Conservation (phyloP, 306 rosid genomes). For the Cicer bijugum region DNA sequence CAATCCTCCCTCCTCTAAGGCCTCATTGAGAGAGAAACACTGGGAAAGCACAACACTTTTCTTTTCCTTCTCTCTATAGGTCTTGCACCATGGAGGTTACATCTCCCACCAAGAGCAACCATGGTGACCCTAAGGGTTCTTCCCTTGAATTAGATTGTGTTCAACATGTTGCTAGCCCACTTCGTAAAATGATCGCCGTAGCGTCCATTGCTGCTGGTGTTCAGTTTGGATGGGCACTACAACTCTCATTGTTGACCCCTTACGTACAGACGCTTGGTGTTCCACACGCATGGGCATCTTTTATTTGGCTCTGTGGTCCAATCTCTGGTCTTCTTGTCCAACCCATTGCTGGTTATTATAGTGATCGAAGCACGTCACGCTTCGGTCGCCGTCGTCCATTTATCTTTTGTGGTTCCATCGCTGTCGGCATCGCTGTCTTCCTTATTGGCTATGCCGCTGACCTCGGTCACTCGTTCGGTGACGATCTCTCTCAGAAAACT, state of each 20-base stretch:
- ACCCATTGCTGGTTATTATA: constrained; percentile 72
- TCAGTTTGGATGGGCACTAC: constrained; percentile 91
- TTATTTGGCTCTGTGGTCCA: constrained; percentile 89
- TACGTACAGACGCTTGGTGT: constrained; percentile 74
- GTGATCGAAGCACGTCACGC: constrained; percentile 71
- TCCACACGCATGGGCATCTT: constrained; percentile 69
- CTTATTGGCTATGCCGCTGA: constrained; percentile 13
- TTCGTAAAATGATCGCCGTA: constrained; percentile 52
- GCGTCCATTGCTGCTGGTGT: constrained; percentile 77
- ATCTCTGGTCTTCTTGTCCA: constrained; percentile 76
- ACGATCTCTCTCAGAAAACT: neutral
- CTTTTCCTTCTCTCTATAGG: neutral
- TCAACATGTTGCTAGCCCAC: neutral
- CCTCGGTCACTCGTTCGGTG: neutral
- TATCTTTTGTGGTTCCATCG: constrained; percentile 48
- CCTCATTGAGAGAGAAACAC: too few species aligned
- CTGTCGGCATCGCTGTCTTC: constrained; percentile 42
- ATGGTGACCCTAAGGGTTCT: neutral
- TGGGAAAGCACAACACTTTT: neutral
- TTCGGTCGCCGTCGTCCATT: constrained; percentile 88
- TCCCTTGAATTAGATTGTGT: constrained; percentile 41
- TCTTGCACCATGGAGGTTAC: neutral
- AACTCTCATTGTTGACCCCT: constrained; percentile 71
- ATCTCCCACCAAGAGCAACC: neutral
- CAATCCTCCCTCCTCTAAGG: too few species aligned